A percentile compares a stretch with the other conserved stretches of the same genome.
phyloP scores from a whole-genome alignment of 495 filamentous ascomycete genomes.

The Annulohypoxylon moriforme region DNA sequence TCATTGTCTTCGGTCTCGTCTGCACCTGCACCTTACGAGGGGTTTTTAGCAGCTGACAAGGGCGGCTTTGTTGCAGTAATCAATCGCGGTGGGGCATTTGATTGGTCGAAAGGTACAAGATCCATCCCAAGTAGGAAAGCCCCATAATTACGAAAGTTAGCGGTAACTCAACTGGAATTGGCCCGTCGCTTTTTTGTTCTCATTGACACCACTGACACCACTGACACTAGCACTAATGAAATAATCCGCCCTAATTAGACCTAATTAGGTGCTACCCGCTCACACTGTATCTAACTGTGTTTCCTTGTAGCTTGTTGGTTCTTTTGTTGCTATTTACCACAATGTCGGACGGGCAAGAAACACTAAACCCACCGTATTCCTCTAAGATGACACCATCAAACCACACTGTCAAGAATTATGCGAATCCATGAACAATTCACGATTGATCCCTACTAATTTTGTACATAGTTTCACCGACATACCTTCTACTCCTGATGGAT shows the following conservation, averaged over 20 bases:
- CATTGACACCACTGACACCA: constrained; percentile 7
- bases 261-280: constrained; percentile 7
- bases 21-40: constrained; percentile 21
- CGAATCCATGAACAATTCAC: constrained; percentile 7
- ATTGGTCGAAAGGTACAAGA: constrained; percentile 14
- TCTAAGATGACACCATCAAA: constrained; percentile 11
- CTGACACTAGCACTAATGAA: background rate
- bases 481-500: constrained; percentile 16
- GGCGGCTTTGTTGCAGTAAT: constrained; percentile 19
- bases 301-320: background rate
- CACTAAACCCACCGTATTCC: constrained; percentile 6
- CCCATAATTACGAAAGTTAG: constrained; percentile 12
- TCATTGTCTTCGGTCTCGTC: constrained; percentile 16
- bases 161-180: constrained; percentile 12
- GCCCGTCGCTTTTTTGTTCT: background rate
- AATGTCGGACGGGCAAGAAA: background rate
- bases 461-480: constrained; percentile 30
- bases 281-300: constrained; percentile 9
- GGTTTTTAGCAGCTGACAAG: constrained; percentile 27
- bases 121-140: constrained; percentile 29
- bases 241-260: constrained; percentile 8
- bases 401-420: constrained; percentile 15
- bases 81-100: constrained; percentile 3
- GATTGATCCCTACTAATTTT: constrained; percentile 18
- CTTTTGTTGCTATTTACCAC: background rate